A percentile compares a stretch with the other conserved stretches of the same genome.
These are phyloP conservation scores for Neopestalotiopsis clavispora DNA, from an alignment of 2,329 filamentous ascomycete genomes.

Conservation along the genomic window DNA sequence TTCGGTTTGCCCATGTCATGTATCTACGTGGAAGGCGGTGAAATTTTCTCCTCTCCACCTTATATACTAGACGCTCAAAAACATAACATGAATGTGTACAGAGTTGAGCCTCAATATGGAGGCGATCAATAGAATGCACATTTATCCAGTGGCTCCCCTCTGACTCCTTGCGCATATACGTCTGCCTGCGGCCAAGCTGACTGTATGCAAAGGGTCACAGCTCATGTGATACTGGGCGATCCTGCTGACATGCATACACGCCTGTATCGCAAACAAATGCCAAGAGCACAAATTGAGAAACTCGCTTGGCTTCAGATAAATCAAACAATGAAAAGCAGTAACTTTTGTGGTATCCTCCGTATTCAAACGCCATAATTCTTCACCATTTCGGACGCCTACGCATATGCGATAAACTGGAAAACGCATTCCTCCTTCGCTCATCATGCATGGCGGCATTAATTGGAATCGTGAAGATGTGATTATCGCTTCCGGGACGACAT, in stretches of 20 bases:
- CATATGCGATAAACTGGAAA: conserved; percentile 23
- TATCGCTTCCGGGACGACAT: neutral
- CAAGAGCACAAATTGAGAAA: neutral
- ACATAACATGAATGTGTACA: neutral
- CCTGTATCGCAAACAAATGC: neutral
- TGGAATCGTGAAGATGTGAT: neutral
- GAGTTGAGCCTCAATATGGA: neutral
- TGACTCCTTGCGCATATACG: neutral
- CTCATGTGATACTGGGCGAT: neutral
- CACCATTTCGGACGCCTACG: conserved; percentile 8
- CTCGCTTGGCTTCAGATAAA: neutral
- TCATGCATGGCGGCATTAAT: neutral
- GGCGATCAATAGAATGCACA: neutral
- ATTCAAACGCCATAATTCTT: conserved; percentile 36
- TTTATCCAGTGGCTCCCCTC: neutral
- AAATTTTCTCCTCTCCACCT: neutral
- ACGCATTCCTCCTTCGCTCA: conserved; percentile 13
- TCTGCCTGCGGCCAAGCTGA: neutral
- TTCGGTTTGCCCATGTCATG: neutral
- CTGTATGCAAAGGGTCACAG: neutral
- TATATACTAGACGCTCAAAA: neutral
- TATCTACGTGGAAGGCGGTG: neutral
- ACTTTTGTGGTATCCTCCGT: conserved; percentile 46
- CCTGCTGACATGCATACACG: neutral
- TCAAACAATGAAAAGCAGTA: conserved; percentile 24